These are phyloP conservation scores for Beauveria sp. DNA, from an alignment of 2,329 filamentous ascomycete genomes.

Conservation along the genomic window DNA sequence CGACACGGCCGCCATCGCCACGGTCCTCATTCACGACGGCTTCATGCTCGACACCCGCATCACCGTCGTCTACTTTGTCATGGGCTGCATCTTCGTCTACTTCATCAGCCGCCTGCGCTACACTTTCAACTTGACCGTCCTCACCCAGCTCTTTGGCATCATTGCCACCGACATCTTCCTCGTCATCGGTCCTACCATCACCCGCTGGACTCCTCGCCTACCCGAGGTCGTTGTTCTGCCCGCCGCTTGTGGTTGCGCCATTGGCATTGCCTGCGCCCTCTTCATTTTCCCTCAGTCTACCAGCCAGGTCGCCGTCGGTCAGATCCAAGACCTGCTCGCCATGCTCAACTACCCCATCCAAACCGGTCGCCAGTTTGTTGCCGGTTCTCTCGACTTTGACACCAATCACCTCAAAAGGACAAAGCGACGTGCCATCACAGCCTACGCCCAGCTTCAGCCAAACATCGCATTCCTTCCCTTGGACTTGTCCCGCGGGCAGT, in stretches of 20 bases:
- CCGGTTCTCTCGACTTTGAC: conserved; percentile 17
- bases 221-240: conserved; percentile 35
- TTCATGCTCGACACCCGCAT: conserved; percentile 41
- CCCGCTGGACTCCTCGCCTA: conserved; percentile 32
- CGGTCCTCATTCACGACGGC: conserved; percentile 33
- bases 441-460: conserved; percentile 31
- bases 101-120: conserved; percentile 33
- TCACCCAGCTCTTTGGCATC: conserved; percentile 38
- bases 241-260: conserved; percentile 35
- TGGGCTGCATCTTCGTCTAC: conserved; percentile 39
- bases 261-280: conserved; percentile 36
- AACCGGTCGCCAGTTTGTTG: conserved; percentile 20
- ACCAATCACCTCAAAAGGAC: conserved; percentile 20
- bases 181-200: conserved; percentile 33
- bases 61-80: conserved; percentile 27
- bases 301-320: conserved; percentile 32
- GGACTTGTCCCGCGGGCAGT: conserved; percentile 37
- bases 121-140: conserved; percentile 35
- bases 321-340: conserved; percentile 24
- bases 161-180: conserved; percentile 40
- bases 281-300: conserved; percentile 43
- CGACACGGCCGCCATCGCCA: conserved; percentile 12
- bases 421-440: conserved; percentile 22
- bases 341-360: conserved; percentile 26
- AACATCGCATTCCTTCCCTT: conserved; percentile 36